phyloP scores from a whole-genome alignment of 306 rosid species.

The Gillenia trifoliata region DNA sequence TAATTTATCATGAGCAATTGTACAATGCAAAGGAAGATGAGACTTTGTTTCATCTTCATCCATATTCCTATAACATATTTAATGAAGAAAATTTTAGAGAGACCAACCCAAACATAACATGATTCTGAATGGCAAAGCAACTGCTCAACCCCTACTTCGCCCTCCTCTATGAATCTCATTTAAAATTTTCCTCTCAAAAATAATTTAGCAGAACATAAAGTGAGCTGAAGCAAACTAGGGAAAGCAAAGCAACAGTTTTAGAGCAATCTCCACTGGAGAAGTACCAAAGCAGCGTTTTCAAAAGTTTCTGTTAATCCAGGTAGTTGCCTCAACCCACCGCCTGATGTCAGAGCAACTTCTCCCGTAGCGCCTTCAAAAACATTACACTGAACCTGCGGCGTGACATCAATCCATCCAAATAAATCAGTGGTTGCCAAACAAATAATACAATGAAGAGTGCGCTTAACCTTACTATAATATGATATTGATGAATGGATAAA shows the following conservation, averaged over 20 bases:
- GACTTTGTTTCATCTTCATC: too few relatives aligned
- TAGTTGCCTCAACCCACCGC: constrained; percentile 81
- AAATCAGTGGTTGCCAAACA: neutral
- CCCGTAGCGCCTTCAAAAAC: constrained; percentile 82
- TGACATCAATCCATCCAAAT: constrained; percentile 21
- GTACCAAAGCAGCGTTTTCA: constrained; percentile 94
- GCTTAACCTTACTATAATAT: constrained; percentile 13
- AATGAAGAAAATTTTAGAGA: too few relatives aligned
- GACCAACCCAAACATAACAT: too few relatives aligned
- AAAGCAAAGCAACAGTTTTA: constrained; percentile 1
- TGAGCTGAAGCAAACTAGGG: neutral
- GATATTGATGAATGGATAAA: constrained; percentile 20
- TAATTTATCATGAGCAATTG: too few relatives aligned
- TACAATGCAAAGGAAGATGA: too few relatives aligned
- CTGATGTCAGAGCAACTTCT: constrained; percentile 79
- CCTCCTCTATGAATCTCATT: neutral
- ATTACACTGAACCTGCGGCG: constrained; percentile 76
- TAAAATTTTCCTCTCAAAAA: neutral
- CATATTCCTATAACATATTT: too few relatives aligned
- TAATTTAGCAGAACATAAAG: neutral
- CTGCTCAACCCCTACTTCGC: too few relatives aligned
- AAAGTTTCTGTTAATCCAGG: constrained; percentile 59
- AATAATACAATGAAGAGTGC: neutral
- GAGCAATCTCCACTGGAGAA: constrained; percentile 9
- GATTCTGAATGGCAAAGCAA: too few relatives aligned